Evolutionary conservation across 139 green algal species (phyloP).

Genomic region (Chara braunii): DNA sequence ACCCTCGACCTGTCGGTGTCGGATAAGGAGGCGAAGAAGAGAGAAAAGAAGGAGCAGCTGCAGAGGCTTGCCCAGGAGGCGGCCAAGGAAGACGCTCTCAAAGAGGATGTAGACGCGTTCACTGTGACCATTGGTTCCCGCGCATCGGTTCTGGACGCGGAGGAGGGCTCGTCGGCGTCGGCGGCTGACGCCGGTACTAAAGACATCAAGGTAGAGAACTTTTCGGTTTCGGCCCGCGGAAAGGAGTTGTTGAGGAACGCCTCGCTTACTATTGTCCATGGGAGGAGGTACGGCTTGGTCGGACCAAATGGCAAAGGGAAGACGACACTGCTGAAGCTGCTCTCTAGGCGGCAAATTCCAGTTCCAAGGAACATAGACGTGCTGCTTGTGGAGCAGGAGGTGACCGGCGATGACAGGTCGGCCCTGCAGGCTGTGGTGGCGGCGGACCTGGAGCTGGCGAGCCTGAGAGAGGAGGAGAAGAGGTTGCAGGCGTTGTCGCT

Average conservation of each 20-base stretch:
- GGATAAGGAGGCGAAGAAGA: conserved; percentile 41
- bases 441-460: conserved; percentile 87
- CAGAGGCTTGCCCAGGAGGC: conserved; percentile 35
- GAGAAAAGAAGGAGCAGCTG: conserved; percentile 43
- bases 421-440: conserved; percentile 70
- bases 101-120: conserved; percentile 89
- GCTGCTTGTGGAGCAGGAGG: conserved; percentile 97
- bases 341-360: conserved; percentile 75
- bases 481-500: conserved; percentile 49
- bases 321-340: conserved; percentile 91
- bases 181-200: conserved; percentile 45
- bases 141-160: conserved; percentile 50
- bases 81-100: conserved; percentile 73
- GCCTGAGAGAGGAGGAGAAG: conserved; percentile 75
- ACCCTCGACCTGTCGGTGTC: conserved; percentile 12
- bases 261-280: conserved; percentile 76
- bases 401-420: conserved; percentile 66
- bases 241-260: conserved; percentile 96
- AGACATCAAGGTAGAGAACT: conserved; percentile 92
- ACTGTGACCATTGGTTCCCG: conserved; percentile 78
- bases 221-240: conserved; percentile 92
- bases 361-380: conserved; percentile 94
- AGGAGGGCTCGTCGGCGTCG: too few species aligned
- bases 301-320: conserved; percentile 91
- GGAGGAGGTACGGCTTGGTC: conserved; percentile 69